phyloP scores from a whole-genome alignment of 495 filamentous ascomycete genomes.

The Parathielavia hyrcaniae region DNA sequence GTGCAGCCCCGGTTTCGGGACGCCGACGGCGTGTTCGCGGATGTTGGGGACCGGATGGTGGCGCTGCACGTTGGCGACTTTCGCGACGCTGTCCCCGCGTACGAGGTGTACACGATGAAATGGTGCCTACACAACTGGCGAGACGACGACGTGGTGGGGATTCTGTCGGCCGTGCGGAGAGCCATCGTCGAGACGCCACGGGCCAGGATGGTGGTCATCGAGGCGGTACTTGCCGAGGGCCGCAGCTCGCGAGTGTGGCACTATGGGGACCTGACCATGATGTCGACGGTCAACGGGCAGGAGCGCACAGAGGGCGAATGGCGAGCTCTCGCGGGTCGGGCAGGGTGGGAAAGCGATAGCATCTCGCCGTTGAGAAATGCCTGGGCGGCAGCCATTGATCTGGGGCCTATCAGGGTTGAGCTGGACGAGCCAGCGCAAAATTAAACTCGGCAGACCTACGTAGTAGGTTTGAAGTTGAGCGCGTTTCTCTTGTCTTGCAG shows the following conservation, averaged over 20 bases:
- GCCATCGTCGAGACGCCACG: too few species aligned
- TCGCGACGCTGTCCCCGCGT: constrained; percentile 20
- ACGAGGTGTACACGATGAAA: constrained; percentile 27
- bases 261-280: constrained; percentile 24
- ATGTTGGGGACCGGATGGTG: constrained; percentile 4
- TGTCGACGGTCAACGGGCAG: constrained; percentile 12
- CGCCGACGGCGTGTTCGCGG: constrained; percentile 2
- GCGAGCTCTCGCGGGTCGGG: background rate
- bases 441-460: too few species aligned
- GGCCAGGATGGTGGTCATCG: constrained; percentile 17
- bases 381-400: constrained; percentile 25
- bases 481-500: too few species aligned
- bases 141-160: constrained; percentile 21
- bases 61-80: constrained; percentile 27
- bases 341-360: constrained; percentile 15
- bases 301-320: constrained; percentile 16
- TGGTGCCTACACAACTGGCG: constrained; percentile 33
- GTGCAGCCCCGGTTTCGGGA: background rate
- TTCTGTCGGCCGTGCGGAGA: constrained; percentile 20
- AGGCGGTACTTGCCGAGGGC: constrained; percentile 25
- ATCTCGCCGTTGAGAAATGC: constrained; percentile 22
- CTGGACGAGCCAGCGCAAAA: background rate
- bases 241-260: constrained; percentile 8
- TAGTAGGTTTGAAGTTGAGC: too few species aligned
- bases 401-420: constrained; percentile 3